Evolutionary conservation across 768 basidiomycete species (phyloP).

Genomic region (Candolleomyces aberdarensis): DNA sequence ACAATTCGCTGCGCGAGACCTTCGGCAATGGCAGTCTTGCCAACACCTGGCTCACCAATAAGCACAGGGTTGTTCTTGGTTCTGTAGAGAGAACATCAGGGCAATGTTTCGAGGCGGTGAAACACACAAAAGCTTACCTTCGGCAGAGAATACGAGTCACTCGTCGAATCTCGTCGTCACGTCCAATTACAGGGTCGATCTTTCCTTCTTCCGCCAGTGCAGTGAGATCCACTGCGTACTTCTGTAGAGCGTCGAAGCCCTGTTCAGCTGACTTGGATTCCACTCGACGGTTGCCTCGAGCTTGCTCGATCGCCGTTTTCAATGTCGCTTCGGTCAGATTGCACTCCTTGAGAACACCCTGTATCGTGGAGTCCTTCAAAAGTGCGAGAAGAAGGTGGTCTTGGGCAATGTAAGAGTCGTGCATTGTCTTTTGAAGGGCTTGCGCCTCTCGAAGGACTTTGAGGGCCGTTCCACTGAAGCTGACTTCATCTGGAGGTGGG

Average conservation of each 20-base stretch:
- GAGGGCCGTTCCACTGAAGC: slow-evolving; percentile 51
- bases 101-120: slow-evolving; percentile 16
- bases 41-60: slow-evolving; percentile 93
- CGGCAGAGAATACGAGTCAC: slow-evolving; percentile 80
- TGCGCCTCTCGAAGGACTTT: slow-evolving; percentile 76
- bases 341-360: slow-evolving; percentile 70
- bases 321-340: slow-evolving; percentile 67
- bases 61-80: slow-evolving; percentile 98
- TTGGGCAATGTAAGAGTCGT: slow-evolving; percentile 90
- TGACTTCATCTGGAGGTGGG: slow-evolving; percentile 81
- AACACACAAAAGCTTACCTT: slow-evolving; percentile 38
- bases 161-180: slow-evolving; percentile 89
- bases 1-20: slow-evolving; percentile 94
- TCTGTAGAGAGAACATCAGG: slow-evolving; percentile 31
- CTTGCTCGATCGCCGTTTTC: slow-evolving; percentile 74
- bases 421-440: slow-evolving; percentile 74
- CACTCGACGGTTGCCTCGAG: slow-evolving; percentile 80
- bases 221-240: slow-evolving; percentile 86
- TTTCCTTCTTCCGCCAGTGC: slow-evolving; percentile 88
- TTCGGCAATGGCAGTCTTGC: slow-evolving; percentile 94
- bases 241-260: slow-evolving; percentile 89
- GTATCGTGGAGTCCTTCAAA: slow-evolving; percentile 67
- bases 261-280: slow-evolving; percentile 87
- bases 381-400: slow-evolving; percentile 89
- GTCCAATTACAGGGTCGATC: slow-evolving; percentile 92